Evolutionary conservation across 176 grass and related monocot genomes (phyloP).

Genomic region (Lolium perenne): DNA sequence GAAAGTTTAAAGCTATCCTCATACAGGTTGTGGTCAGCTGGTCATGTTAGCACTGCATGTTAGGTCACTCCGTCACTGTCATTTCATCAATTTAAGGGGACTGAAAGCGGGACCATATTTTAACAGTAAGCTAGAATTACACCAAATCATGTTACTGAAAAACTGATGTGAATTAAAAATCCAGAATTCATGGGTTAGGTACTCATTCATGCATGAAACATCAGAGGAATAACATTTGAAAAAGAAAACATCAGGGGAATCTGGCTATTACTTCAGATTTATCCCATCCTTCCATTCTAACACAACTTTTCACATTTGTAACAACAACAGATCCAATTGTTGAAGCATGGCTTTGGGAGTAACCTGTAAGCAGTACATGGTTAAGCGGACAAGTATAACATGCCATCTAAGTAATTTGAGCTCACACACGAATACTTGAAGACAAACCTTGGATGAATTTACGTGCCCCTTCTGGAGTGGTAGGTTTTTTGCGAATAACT

Average conservation of each 20-base stretch:
- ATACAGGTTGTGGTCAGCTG: neutral
- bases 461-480: conserved; percentile 73
- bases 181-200: neutral
- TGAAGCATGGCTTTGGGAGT: conserved; percentile 84
- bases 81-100: conserved; percentile 12
- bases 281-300: conserved; percentile 83
- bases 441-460: conserved; percentile 85
- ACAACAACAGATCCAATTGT: conserved; percentile 93
- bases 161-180: neutral
- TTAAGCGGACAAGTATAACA: conserved; percentile 27
- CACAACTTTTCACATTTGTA: conserved; percentile 83
- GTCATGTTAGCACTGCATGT: neutral
- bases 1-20: neutral
- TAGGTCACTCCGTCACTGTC: neutral
- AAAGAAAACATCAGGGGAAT: conserved; percentile 30
- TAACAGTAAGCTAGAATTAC: neutral
- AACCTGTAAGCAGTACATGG: conserved; percentile 58
- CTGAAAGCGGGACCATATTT: conserved; percentile 2
- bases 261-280: conserved; percentile 77
- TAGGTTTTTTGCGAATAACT: conserved; percentile 95
- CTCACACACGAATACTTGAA: conserved; percentile 20
- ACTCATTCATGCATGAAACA: conserved; percentile 22
- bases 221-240: conserved; percentile 2
- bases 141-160: conserved; percentile 28
- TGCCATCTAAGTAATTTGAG: conserved; percentile 23